A percentile compares a stretch with the other conserved stretches of the same genome.
Evolutionary conservation across 1,284 basidiomycete species (phyloP).

Genomic region (Naganishia sp.): DNA sequence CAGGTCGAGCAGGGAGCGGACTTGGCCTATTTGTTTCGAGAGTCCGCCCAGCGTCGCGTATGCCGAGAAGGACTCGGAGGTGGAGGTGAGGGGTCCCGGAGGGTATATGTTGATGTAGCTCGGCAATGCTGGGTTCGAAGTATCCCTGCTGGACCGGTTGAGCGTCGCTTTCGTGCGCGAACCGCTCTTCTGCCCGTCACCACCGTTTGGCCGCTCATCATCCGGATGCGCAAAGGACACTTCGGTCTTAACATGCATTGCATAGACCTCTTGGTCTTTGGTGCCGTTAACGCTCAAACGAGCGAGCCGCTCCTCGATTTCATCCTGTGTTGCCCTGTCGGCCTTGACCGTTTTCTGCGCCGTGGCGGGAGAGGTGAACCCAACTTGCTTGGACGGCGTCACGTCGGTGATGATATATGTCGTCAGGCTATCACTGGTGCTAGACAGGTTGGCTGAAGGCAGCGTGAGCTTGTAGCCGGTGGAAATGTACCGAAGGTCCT

Average conservation of each 20-base stretch:
- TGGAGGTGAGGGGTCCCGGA: conserved; percentile 37
- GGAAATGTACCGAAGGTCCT: conserved; percentile 72
- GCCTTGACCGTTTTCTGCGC: conserved; percentile 37
- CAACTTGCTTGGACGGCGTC: conserved; percentile 55
- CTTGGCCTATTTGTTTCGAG: conserved; percentile 80
- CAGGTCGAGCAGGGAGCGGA: conserved; percentile 91
- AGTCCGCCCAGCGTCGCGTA: conserved; percentile 82
- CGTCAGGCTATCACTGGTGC: conserved; percentile 56
- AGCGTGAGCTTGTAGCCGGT: conserved; percentile 65
- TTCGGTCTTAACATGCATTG: conserved; percentile 51
- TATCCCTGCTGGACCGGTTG: neutral
- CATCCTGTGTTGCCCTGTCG: conserved; percentile 61
- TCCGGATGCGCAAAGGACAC: conserved; percentile 35
- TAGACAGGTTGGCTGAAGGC: conserved; percentile 53
- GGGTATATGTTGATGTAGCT: conserved; percentile 53
- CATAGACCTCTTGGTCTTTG: conserved; percentile 39
- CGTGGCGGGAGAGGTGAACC: conserved; percentile 39
- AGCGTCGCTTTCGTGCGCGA: conserved; percentile 12
- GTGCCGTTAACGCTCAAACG: conserved; percentile 41
- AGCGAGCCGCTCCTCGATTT: conserved; percentile 65
- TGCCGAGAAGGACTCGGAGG: conserved; percentile 39
- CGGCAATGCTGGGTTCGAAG: conserved; percentile 35
- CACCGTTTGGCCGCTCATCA: neutral
- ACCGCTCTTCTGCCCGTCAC: neutral
- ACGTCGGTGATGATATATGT: conserved; percentile 61